A percentile compares a stretch with the other conserved stretches of the same genome.
Conservation (phyloP, 495 filamentous ascomycete genomes). For the Articulospora tetracladia region DNA sequence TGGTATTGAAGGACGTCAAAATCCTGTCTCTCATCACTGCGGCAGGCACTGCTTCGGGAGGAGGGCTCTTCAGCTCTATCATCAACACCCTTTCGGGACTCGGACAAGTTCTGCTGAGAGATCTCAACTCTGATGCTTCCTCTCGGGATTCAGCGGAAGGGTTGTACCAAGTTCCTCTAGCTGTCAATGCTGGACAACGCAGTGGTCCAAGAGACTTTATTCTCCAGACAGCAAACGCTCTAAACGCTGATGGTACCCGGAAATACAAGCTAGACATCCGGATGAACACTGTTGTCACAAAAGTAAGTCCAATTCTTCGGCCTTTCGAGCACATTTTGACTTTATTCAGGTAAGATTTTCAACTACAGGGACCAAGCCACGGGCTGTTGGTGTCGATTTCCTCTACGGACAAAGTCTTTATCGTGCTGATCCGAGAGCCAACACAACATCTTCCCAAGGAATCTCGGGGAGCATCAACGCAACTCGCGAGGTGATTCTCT, state of each 20-base stretch:
- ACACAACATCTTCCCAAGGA: not conserved
- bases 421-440: conserved; percentile 45
- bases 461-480: conserved; percentile 40
- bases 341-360: conserved; percentile 44
- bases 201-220: conserved; percentile 53
- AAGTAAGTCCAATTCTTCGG: too few species aligned
- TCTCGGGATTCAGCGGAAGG: conserved; percentile 8
- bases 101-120: conserved; percentile 35
- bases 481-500: conserved; percentile 57
- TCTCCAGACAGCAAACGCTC: conserved; percentile 31
- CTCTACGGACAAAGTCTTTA: conserved; percentile 57
- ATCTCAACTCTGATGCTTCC: conserved; percentile 41
- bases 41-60: conserved; percentile 9
- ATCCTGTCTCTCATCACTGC: conserved; percentile 33
- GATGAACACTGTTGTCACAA: conserved; percentile 57
- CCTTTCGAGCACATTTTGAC: too few species aligned
- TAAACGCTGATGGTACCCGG: conserved; percentile 43
- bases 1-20: conserved; percentile 40
- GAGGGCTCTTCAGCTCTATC: conserved; percentile 33
- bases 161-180: conserved; percentile 50
- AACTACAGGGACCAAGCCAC: conserved; percentile 31
- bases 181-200: conserved; percentile 37
- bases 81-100: conserved; percentile 35
- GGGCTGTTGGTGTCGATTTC: conserved; percentile 60
- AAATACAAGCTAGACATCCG: conserved; percentile 55